A percentile compares a stretch with the other conserved stretches of the same genome.
Conservation (phyloP, 257 asterid species). For the Solanum ahanhuiri region DNA sequence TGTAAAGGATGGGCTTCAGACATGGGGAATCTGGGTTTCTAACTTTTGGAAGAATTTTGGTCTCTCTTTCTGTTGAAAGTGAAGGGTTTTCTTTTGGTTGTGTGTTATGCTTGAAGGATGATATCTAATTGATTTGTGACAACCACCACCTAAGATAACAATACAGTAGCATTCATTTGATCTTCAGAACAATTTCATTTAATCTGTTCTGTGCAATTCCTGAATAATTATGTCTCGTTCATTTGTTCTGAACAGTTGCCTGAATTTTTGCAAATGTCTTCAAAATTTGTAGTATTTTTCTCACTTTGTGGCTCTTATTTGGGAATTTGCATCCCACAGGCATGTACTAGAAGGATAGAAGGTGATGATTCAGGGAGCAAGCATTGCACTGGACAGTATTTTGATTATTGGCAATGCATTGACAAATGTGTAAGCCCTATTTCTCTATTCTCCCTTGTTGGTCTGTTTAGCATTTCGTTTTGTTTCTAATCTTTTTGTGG, state of each 20-base stretch:
- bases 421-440: conserved; percentile 20
- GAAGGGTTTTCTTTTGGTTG: neutral
- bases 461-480: neutral
- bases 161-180: neutral
- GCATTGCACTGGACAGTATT: conserved; percentile 35
- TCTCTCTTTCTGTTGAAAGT: neutral
- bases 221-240: neutral
- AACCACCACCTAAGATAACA: neutral
- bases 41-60: neutral
- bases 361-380: conserved; percentile 20
- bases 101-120: neutral
- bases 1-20: neutral
- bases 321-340: conserved; percentile 18
- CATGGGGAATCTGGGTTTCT: neutral
- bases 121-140: neutral
- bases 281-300: neutral
- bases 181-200: neutral
- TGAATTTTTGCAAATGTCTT: neutral
- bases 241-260: neutral
- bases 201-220: neutral
- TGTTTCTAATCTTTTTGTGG: neutral
- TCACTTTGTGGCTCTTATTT: neutral
- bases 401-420: conserved; percentile 25
- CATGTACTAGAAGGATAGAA: conserved; percentile 47
- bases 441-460: neutral